Base-by-base conservation (phyloP, 1,284 basidiomycete species). In the Pseudozyma hubeiensis region DNA sequence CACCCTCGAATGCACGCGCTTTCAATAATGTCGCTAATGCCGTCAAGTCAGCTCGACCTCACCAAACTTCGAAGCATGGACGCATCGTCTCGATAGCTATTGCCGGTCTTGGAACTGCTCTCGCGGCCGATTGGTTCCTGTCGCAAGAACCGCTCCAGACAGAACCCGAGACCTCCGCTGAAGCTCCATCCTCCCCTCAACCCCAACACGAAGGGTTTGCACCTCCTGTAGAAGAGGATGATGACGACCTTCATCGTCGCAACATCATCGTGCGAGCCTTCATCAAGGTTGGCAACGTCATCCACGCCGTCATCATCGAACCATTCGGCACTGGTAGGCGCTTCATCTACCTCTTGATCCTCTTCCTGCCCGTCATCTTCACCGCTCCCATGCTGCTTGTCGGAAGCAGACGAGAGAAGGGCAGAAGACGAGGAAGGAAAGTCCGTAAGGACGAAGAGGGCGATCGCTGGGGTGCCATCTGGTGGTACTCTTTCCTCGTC, bases 401-500 rank as follows among this genome's bases (percentile, higher is more conserved):
- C 16, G 95, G 86, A 46, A 62, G 64, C 14, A 49, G 80, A 24
- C 33, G 78, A 37, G 71, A 81, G n/a, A 71, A 69, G 17, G 78
- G 79, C 19, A 47, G 58, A 24, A 67, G 59, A 52, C 66, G 62
- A 3, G 71, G 68, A 13, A 41, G 77, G 24, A 75, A 73, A 37
- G 67, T 72, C 11, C 37, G 61, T 48, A 77, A 66, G 40, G 54
- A 65, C 33, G 61, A 71, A 40, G 66, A 78, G 14, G 79, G 81
- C 17, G 72, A 79, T 29, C 64, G 82, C 16, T 81, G 79, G 74
- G 82, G 82, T 14, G 81, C 82, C 5, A 55, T 80, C 29, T 97
- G 93, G 94, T 99, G 97, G 97, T 99, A 97, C 84, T 88, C 88
- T 17, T 89, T 94, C 65, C 87, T 99, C 8, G 94, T 96, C 14